Base-by-base conservation (phyloP, 2,329 filamentous ascomycete species). In the Zasmidium angulare region DNA sequence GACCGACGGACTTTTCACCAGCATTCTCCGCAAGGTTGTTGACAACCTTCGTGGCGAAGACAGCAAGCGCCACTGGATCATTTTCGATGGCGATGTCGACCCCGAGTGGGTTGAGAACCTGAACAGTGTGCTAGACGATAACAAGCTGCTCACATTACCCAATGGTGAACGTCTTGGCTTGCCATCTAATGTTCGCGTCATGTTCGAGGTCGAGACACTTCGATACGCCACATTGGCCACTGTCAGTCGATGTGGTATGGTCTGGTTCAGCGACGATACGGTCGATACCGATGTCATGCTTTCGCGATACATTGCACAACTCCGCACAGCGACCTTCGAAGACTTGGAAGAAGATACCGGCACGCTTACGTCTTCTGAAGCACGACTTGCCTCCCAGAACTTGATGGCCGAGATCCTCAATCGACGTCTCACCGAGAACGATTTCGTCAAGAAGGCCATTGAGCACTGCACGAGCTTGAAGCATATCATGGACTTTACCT, bases 231-330 rank as follows among this genome's bases (percentile, higher is more conserved):
- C 95, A 0, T 85, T 99, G 48, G 95, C 95, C 57, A 99, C 95
- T n/a, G 95, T 99, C 72, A 96, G 90, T 87, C 92, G 95, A 78
- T 99, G 95, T 75, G 95, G 95, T 83, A 99, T 99, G 95, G 96
- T 99, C 14, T 99, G 95, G 95, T 99, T 98, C 79, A 99, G 92
- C 73, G 93, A 97, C 70, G 96, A 99, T 72, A 98, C 93, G 24
- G 93, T 99, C 46, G 93, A 91, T 29, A 86, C 93, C 1, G 85
- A 84, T 66, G 96, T 99, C 89, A 90, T 98, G 86, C 89, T 98
- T 46, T 82, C 86, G 63, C 91, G 98, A 76, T 97, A 99, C 71
- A 84, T 99, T 54, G 86, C 95, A 61, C 87, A 88, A 50, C 85
- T 99, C 43, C 88, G 89, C 67, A 89, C 86, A 2, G 87, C 91